Conservation (phyloP, 2,329 filamentous ascomycete species). For the Microdochium nivale region DNA sequence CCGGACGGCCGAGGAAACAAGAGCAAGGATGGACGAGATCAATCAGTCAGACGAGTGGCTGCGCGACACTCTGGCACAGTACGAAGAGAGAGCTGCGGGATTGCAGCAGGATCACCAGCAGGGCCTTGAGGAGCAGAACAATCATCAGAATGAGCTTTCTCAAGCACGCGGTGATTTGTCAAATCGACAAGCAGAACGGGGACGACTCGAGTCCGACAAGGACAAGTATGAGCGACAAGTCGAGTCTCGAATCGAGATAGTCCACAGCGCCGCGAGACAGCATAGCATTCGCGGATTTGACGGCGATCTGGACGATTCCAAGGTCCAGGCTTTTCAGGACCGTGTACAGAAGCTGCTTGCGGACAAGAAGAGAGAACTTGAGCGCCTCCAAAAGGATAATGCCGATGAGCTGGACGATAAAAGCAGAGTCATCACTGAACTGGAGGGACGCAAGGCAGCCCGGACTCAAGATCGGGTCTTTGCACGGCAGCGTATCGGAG, state of each 20-base stretch:
- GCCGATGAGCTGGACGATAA: slow-evolving; percentile 65
- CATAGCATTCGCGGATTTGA: slow-evolving; percentile 84
- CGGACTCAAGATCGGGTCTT: slow-evolving; percentile 66
- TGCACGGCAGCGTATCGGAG: slow-evolving; percentile 62
- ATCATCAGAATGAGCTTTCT: slow-evolving; percentile 46
- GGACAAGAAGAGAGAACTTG: slow-evolving; percentile 73
- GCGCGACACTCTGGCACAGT: slow-evolving; percentile 62
- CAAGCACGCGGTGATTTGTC: slow-evolving; percentile 37
- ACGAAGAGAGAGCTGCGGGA: slow-evolving; percentile 63
- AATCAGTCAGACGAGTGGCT: slow-evolving; percentile 71
- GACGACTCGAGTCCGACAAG: slow-evolving; percentile 78
- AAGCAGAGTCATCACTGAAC: slow-evolving; percentile 61
- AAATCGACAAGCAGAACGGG: slow-evolving; percentile 54
- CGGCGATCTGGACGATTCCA: slow-evolving; percentile 62
- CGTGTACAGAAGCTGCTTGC: slow-evolving; percentile 64
- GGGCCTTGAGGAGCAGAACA: slow-evolving; percentile 55
- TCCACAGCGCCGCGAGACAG: slow-evolving; percentile 66
- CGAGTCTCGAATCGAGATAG: slow-evolving; percentile 59
- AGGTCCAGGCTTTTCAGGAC: slow-evolving; percentile 69
- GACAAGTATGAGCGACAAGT: slow-evolving; percentile 79
- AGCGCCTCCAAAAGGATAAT: slow-evolving; percentile 64
- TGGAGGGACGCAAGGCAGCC: slow-evolving; percentile 66
- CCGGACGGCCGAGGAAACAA: slow-evolving; percentile 61
- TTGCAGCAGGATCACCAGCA: slow-evolving; percentile 55
- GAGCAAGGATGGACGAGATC: slow-evolving; percentile 66